Evolutionary conservation across 345 rosid species (phyloP).

Genomic region (Tarenaya hassleriana): DNA sequence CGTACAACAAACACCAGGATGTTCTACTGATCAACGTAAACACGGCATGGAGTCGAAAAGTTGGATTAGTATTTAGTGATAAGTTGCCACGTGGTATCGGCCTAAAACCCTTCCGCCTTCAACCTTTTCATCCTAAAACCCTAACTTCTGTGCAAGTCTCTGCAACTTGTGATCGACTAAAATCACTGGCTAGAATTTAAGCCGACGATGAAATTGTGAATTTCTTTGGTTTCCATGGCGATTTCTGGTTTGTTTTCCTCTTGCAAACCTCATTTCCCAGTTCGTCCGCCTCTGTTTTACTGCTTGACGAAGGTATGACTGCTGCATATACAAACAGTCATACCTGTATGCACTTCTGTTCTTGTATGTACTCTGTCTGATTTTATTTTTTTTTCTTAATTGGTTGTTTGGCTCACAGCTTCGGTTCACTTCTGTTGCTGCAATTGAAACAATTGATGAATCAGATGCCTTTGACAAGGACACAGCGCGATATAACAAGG

Average conservation of each 20-base stretch:
- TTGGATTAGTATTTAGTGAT: background rate
- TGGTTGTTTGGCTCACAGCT: slow-evolving; percentile 26
- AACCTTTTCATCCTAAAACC: slow-evolving; percentile 32
- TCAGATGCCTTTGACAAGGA: slow-evolving; percentile 31
- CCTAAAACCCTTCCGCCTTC: slow-evolving; percentile 17
- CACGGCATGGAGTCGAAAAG: slow-evolving; percentile 8
- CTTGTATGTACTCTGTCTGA: background rate
- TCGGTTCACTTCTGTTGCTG: slow-evolving; percentile 36
- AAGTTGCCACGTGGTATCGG: slow-evolving; percentile 18
- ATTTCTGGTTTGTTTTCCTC: slow-evolving; percentile 42
- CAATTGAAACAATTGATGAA: slow-evolving; percentile 39
- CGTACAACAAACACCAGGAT: too few relatives aligned
- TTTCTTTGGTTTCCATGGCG: slow-evolving; percentile 34
- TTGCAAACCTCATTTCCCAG: slow-evolving; percentile 36
- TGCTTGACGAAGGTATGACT: slow-evolving; percentile 51
- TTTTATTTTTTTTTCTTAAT: background rate
- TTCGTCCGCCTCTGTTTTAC: slow-evolving; percentile 34
- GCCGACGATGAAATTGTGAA: slow-evolving; percentile 34
- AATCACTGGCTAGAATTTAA: slow-evolving; percentile 25
- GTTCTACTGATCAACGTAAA: background rate
- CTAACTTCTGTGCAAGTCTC: slow-evolving; percentile 17
- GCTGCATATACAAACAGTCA: background rate
- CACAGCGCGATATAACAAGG: slow-evolving; percentile 15
- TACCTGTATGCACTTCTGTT: background rate
- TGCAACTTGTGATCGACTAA: slow-evolving; percentile 2